These are phyloP conservation scores for Pestalotiopsis sp. DNA, from an alignment of 2,329 filamentous ascomycete species.

Conservation along the genomic window DNA sequence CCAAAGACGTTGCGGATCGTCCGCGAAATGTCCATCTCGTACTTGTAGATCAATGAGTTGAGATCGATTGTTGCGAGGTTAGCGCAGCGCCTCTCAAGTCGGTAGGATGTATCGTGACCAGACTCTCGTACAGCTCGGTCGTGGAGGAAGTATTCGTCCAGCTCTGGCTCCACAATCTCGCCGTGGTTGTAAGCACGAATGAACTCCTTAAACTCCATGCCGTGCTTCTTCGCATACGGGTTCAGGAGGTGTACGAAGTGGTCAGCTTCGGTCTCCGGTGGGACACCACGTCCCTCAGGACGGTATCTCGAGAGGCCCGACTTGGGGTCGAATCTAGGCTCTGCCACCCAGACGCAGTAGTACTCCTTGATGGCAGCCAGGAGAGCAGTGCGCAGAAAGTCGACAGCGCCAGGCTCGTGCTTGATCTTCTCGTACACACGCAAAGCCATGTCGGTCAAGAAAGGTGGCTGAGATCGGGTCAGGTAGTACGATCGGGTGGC, in stretches of 20 bases:
- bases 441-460: conserved; percentile 95
- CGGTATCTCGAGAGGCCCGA: conserved; percentile 85
- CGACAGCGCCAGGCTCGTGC: conserved; percentile 76
- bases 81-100: conserved; percentile 84
- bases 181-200: conserved; percentile 85
- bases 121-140: conserved; percentile 95
- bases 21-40: conserved; percentile 89
- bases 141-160: conserved; percentile 95
- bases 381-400: conserved; percentile 80
- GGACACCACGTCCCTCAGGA: conserved; percentile 81
- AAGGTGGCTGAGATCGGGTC: conserved; percentile 90
- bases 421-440: conserved; percentile 93
- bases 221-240: conserved; percentile 83
- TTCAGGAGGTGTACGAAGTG: conserved; percentile 85
- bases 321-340: conserved; percentile 75
- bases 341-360: conserved; percentile 81
- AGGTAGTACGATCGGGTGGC: conserved; percentile 97
- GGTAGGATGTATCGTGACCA: conserved; percentile 94
- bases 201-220: conserved; percentile 82
- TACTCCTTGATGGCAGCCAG: conserved; percentile 97
- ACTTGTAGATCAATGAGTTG: conserved; percentile 95
- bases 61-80: conserved; percentile 92
- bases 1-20: conserved; percentile 83
- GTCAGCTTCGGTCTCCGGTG: conserved; percentile 85
- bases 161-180: conserved; percentile 77